Conservation (phyloP, 2,329 filamentous ascomycete genomes). For the Fusarium heterosporum region DNA sequence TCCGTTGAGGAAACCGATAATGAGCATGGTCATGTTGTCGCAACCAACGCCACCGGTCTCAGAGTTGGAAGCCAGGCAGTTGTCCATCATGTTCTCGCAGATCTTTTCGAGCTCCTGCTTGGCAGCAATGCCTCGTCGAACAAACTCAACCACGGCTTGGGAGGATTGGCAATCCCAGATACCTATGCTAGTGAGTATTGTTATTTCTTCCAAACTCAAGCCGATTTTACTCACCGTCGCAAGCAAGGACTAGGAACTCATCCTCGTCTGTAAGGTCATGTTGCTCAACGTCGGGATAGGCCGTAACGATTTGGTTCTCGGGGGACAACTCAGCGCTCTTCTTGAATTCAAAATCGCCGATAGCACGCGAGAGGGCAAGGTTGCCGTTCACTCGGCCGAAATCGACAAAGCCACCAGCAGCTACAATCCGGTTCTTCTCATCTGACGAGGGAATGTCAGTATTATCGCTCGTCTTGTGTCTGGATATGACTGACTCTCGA, state of each 20-base stretch:
- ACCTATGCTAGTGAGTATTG: conserved; percentile 65
- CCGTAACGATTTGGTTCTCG: conserved; percentile 99
- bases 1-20: conserved; percentile 89
- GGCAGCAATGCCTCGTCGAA: conserved; percentile 92
- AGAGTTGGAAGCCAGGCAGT: conserved; percentile 96
- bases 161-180: conserved; percentile 99
- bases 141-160: conserved; percentile 96
- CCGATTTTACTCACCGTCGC: conserved; percentile 75
- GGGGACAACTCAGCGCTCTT: conserved; percentile 96
- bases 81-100: conserved; percentile 99
- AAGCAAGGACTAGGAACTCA: conserved; percentile 93
- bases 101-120: conserved; percentile 96
- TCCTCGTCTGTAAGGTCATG: conserved; percentile 94
- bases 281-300: conserved; percentile 91
- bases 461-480: conserved; percentile 31
- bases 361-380: conserved; percentile 93
- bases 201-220: conserved; percentile 14
- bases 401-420: conserved; percentile 96
- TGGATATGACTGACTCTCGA: conserved; percentile 77
- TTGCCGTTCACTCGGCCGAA: conserved; percentile 99
- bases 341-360: conserved; percentile 99
- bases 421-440: conserved; percentile 95
- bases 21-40: conserved; percentile 99
- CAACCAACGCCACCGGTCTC: conserved; percentile 98
- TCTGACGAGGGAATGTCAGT: conserved; percentile 62